Evolutionary conservation across 352 stramenopile species (phyloP), one percentile per base, ranked within the genome.

Genomic region (Globisporangium polare): DNA sequence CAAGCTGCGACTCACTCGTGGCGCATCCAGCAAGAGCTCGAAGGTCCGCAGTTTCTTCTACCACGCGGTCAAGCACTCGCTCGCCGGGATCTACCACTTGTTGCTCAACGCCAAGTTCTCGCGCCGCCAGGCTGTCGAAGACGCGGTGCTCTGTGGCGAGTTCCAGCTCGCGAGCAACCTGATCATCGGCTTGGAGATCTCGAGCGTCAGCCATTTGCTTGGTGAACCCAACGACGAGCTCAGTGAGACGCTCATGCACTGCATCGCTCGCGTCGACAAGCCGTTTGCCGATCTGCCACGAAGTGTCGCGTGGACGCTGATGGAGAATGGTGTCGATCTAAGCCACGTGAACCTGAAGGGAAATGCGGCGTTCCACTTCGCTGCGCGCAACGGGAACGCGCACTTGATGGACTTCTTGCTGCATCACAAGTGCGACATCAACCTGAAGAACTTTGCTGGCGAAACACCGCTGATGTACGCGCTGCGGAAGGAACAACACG

Each of bases 41-140:
- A 17, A 60, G 39, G 26, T 33, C 8, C 52, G 63, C 9, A 90
- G 83, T 41, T 88, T 86, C 66, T 92, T 90, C 52, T 90, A 87
- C 60, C 75, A 88, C 49, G 83, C 83, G 0, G 80, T 92, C 13
- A 82, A 74, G 60, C 66, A 90, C 55, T 74, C 69, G 4, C 73
- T 89, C 7, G 83, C 80, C 0, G 83, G 80, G 0, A 87, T 92
- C 13, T 92, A 79, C 35, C 83, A 92, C 56, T 78, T 92, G 66
- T 66, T 92, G 3, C 64, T 92, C 5, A 89, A 74, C 41, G 71
- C 77, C 12, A 87, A 84, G 51, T 92, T 90, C 57, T 80, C 66
- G 18, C 81, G 80, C n/a, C 76, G 80, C 20, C 83, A 92, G 72
- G 83, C 80, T 1, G 74, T 90, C 8, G 83, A 92, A 64, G 83